phyloP scores from a whole-genome alignment of 164 flowering plant genomes.

The Chimonanthus salicifolius region DNA sequence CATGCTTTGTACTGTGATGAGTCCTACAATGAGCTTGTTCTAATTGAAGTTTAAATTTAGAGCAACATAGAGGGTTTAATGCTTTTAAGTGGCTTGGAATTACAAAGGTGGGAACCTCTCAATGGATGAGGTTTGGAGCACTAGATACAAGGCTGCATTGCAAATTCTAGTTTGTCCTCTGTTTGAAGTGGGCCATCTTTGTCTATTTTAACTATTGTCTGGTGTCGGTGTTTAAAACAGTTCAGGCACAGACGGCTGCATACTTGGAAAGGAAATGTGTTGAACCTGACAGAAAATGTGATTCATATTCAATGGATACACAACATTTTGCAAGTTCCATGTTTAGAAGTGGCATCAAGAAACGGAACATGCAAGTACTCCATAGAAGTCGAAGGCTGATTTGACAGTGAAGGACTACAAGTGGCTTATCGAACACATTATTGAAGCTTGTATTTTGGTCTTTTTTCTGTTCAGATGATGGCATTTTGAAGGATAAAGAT shows the following conservation, averaged over 20 bases:
- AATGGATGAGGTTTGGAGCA: background rate
- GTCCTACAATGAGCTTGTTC: too few relatives aligned
- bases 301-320: constrained; percentile 8
- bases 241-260: constrained; percentile 61
- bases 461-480: background rate
- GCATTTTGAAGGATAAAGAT: background rate
- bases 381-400: constrained; percentile 19
- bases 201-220: background rate
- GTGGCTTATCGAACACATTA: constrained; percentile 6
- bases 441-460: background rate
- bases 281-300: constrained; percentile 12
- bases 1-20: background rate
- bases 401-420: constrained; percentile 9
- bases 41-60: too few relatives aligned
- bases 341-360: constrained; percentile 60
- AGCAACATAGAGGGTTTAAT: too few relatives aligned
- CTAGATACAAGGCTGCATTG: background rate
- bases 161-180: background rate
- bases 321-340: constrained; percentile 37
- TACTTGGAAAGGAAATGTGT: constrained; percentile 42
- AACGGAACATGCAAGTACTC: constrained; percentile 35
- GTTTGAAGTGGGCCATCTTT: background rate
- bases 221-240: constrained; percentile 29
- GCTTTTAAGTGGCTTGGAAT: background rate
- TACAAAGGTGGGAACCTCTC: background rate